A percentile compares a stretch with the other conserved stretches of the same genome.
These are phyloP conservation scores for Neurospora sp. DNA, from an alignment of 495 filamentous ascomycete genomes.

Conservation along the genomic window DNA sequence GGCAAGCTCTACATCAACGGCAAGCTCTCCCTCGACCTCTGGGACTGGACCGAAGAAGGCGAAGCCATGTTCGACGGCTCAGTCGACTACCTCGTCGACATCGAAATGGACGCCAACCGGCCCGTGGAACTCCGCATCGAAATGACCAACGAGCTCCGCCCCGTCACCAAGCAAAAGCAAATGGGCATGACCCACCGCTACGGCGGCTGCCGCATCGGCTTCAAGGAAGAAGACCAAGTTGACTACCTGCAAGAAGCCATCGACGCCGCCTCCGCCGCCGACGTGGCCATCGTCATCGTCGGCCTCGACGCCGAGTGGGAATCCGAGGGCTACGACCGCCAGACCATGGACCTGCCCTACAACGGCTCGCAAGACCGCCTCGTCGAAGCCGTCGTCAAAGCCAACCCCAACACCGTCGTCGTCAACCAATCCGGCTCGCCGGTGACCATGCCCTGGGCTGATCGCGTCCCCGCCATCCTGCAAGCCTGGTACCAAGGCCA, in stretches of 20 bases:
- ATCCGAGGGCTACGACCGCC: conserved; percentile 77
- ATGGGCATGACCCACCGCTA: conserved; percentile 46
- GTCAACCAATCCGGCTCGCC: conserved; percentile 81
- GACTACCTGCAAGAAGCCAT: conserved; percentile 66
- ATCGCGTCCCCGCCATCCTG: conserved; percentile 55
- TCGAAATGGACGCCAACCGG: conserved; percentile 40
- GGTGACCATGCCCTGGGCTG: conserved; percentile 75
- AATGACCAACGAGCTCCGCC: conserved; percentile 53
- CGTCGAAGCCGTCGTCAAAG: conserved; percentile 56
- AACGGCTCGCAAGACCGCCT: conserved; percentile 65
- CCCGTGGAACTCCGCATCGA: conserved; percentile 43
- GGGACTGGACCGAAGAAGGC: conserved; percentile 58
- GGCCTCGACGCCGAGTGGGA: conserved; percentile 84
- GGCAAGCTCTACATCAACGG: conserved; percentile 61
- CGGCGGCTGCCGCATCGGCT: conserved; percentile 73
- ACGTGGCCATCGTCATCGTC: conserved; percentile 70
- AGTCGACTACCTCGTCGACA: conserved; percentile 42
- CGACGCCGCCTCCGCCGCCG: conserved; percentile 52
- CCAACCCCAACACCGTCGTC: conserved; percentile 65
- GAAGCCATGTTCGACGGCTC: conserved; percentile 54
- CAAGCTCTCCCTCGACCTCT: conserved; percentile 61
- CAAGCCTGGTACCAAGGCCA: conserved; percentile 79
- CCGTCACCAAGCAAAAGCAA: conserved; percentile 38
- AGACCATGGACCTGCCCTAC: conserved; percentile 67
- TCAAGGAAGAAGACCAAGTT: conserved; percentile 55